A percentile compares a stretch with the other conserved stretches of the same genome.
Conservation (phyloP, 805 yeast species). For the Cyberlindnera veronae region DNA sequence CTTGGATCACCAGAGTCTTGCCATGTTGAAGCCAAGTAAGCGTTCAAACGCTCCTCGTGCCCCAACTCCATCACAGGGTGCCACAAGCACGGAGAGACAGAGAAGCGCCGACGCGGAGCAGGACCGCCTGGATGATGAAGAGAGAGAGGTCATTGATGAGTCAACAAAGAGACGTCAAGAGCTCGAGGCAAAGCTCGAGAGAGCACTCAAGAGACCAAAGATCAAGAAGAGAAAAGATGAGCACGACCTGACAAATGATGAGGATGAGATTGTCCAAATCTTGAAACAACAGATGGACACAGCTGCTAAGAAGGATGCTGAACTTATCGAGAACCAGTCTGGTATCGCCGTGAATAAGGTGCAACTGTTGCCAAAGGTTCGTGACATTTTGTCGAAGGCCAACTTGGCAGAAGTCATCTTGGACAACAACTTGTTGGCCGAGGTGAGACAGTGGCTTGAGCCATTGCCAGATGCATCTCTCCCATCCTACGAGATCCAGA, state of each 20-base stretch:
- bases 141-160: conserved; percentile 30
- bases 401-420: conserved; percentile 87
- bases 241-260: conserved; percentile 91
- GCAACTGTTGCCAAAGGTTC: conserved; percentile 75
- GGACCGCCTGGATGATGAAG: conserved; percentile 9
- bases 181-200: conserved; percentile 78
- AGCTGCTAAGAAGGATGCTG: conserved; percentile 75
- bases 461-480: conserved; percentile 97
- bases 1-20: conserved; percentile 29
- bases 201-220: conserved; percentile 63
- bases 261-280: conserved; percentile 82
- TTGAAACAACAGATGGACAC: conserved; percentile 87
- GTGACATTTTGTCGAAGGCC: conserved; percentile 70
- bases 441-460: conserved; percentile 94
- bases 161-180: conserved; percentile 57
- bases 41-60: conserved; percentile 15
- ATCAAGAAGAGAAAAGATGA: conserved; percentile 73
- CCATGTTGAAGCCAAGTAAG: conserved; percentile 20
- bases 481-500: conserved; percentile 97
- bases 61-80: conserved; percentile 1
- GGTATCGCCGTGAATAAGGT: conserved; percentile 61
- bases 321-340: conserved; percentile 41
- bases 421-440: conserved; percentile 90
- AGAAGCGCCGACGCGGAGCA: conserved; percentile 9
- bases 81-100: not conserved